Evolutionary conservation across 2,329 filamentous ascomycete genomes (phyloP).

Genomic region (Onygenales sp.): DNA sequence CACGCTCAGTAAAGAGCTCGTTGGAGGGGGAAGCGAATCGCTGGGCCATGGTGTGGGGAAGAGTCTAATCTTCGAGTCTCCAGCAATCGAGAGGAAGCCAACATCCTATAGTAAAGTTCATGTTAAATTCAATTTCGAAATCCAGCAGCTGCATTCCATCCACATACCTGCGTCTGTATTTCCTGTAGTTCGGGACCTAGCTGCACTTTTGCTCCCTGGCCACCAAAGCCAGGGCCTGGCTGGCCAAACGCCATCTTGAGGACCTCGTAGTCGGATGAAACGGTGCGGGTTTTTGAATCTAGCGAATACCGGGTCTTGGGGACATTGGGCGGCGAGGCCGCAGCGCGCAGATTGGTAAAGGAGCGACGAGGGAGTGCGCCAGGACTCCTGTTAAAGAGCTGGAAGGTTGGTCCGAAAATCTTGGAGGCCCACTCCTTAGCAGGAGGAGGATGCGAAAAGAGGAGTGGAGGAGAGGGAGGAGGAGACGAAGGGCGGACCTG

Average conservation of each 20-base stretch:
- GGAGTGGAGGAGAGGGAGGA: constrained; percentile 6
- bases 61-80: constrained; percentile 71
- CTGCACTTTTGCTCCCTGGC: constrained; percentile 35
- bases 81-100: constrained; percentile 70
- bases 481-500: constrained; percentile 3
- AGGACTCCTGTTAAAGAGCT: constrained; percentile 34
- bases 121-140: neutral
- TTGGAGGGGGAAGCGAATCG: constrained; percentile 60
- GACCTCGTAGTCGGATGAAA: constrained; percentile 28
- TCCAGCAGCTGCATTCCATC: neutral
- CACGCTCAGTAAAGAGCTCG: constrained; percentile 73
- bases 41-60: constrained; percentile 68
- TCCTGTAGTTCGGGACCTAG: constrained; percentile 61
- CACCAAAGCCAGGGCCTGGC: constrained; percentile 34
- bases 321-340: constrained; percentile 30
- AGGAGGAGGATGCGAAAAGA: constrained; percentile 11
- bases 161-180: constrained; percentile 67
- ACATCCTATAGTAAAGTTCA: constrained; percentile 44
- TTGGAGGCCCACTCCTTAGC: constrained; percentile 21
- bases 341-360: constrained; percentile 24
- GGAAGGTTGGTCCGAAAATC: constrained; percentile 36
- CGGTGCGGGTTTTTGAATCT: constrained; percentile 26
- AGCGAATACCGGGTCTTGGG: constrained; percentile 21
- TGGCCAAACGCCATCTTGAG: constrained; percentile 55
- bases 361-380: constrained; percentile 34